Conservation (phyloP, 1,284 basidiomycete species). For the Leccinum fallax region DNA sequence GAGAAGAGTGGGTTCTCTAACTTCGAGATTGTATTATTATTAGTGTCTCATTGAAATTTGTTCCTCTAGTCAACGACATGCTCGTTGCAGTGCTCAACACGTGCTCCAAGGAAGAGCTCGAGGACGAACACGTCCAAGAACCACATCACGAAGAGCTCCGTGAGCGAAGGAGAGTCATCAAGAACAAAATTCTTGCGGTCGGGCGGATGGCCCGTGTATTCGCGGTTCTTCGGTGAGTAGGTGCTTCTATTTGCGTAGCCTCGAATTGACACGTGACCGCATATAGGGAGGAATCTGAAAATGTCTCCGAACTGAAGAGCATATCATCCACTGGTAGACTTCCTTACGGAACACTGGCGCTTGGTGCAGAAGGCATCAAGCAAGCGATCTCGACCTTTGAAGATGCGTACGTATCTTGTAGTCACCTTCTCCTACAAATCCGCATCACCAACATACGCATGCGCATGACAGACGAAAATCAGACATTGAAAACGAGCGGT, state of each 20-base stretch:
- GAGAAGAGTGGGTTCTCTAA: constrained; percentile 77
- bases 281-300: constrained; percentile 92
- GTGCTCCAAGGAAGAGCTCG: constrained; percentile 94
- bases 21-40: neutral
- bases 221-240: constrained; percentile 82
- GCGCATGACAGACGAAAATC: constrained; percentile 76
- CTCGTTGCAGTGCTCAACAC: constrained; percentile 91
- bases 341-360: constrained; percentile 85
- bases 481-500: constrained; percentile 97
- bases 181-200: constrained; percentile 98
- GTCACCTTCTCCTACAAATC: neutral
- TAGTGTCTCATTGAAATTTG: neutral
- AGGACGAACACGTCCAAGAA: constrained; percentile 59
- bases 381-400: constrained; percentile 93
- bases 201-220: constrained; percentile 96
- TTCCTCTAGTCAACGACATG: constrained; percentile 88
- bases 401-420: constrained; percentile 76
- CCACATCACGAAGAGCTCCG: constrained; percentile 51
- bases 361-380: constrained; percentile 94
- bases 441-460: neutral
- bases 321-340: constrained; percentile 78
- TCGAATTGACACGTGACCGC: neutral
- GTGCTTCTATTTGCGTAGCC: neutral
- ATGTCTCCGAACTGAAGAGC: constrained; percentile 95
- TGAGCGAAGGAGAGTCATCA: constrained; percentile 86